Percentiles rank a stretch among this genome's conserved stretches.
Evolutionary conservation across 768 basidiomycete species (phyloP).

Genomic region (Leccinum olivaceopallidum): DNA sequence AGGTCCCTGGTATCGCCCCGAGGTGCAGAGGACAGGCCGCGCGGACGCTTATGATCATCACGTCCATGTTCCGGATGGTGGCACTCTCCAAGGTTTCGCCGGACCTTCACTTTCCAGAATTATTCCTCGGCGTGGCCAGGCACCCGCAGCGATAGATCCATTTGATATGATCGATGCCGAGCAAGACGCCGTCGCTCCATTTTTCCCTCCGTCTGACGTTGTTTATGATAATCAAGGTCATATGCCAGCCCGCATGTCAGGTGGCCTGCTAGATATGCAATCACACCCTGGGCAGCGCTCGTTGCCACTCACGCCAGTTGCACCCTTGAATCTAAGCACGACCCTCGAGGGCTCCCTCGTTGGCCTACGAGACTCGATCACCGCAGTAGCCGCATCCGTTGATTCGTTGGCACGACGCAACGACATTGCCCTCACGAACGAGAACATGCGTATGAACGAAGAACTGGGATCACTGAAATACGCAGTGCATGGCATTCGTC

Average conservation of each 20-base stretch:
- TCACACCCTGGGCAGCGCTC: constrained; percentile 26
- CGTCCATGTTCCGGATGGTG: constrained; percentile 13
- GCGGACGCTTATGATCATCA: constrained; percentile 9
- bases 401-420: constrained; percentile 62
- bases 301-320: constrained; percentile 41
- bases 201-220: constrained; percentile 30
- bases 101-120: constrained; percentile 23
- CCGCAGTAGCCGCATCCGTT: constrained; percentile 56
- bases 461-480: constrained; percentile 70
- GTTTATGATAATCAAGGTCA: constrained; percentile 23
- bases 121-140: constrained; percentile 14
- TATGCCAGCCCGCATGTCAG: constrained; percentile 16
- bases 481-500: constrained; percentile 71
- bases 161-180: constrained; percentile 24
- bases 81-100: constrained; percentile 9
- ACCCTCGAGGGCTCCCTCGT: constrained; percentile 62
- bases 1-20: constrained; percentile 62
- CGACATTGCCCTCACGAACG: constrained; percentile 69
- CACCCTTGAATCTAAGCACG: constrained; percentile 63
- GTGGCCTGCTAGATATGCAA: constrained; percentile 22
- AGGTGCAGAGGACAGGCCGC: constrained; percentile 27
- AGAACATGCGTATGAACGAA: constrained; percentile 69
- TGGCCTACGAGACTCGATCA: constrained; percentile 59
- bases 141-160: constrained; percentile 15
- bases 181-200: constrained; percentile 25